A percentile compares a stretch with the other conserved stretches of the same genome.
These are phyloP conservation scores for Chytriomyces sp. DNA, from an alignment of 192 early-diverging fungal genomes.

Conservation along the genomic window DNA sequence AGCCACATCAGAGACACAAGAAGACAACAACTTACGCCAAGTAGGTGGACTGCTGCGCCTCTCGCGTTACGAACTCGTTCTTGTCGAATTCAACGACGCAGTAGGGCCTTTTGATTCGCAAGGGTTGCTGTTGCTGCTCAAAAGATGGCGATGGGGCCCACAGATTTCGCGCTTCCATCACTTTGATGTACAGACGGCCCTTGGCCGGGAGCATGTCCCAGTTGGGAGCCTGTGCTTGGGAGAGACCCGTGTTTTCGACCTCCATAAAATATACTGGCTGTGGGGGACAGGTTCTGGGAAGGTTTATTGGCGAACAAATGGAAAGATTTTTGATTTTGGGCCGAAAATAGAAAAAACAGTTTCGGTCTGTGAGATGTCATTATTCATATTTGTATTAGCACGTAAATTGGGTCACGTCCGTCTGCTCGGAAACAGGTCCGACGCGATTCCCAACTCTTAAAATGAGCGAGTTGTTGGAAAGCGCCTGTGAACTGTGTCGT, in stretches of 20 bases:
- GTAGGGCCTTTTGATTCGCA: conserved; percentile 36
- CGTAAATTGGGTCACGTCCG: too few species aligned
- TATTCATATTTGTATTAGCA: too few species aligned
- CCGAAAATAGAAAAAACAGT: too few species aligned
- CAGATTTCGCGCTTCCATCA: conserved; percentile 55
- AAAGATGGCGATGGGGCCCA: conserved; percentile 42
- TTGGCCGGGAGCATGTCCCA: background rate
- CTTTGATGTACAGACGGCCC: conserved; percentile 48
- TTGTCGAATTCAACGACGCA: conserved; percentile 63
- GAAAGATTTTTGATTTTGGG: too few species aligned
- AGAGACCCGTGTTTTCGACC: background rate
- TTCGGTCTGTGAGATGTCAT: too few species aligned
- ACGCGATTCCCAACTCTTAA: too few species aligned
- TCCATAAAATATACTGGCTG: background rate
- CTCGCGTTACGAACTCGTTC: conserved; percentile 59
- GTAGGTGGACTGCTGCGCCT: conserved; percentile 35
- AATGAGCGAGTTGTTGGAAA: too few species aligned
- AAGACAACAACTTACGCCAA: background rate
- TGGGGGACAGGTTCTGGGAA: too few species aligned
- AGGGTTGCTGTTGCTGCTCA: conserved; percentile 40
- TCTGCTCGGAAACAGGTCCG: too few species aligned
- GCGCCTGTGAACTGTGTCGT: too few species aligned
- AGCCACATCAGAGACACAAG: background rate
- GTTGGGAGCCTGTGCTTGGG: conserved; percentile 2
- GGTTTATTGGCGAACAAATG: too few species aligned